Conservation (phyloP, 257 asterid species). For the Salvia hispanica region DNA sequence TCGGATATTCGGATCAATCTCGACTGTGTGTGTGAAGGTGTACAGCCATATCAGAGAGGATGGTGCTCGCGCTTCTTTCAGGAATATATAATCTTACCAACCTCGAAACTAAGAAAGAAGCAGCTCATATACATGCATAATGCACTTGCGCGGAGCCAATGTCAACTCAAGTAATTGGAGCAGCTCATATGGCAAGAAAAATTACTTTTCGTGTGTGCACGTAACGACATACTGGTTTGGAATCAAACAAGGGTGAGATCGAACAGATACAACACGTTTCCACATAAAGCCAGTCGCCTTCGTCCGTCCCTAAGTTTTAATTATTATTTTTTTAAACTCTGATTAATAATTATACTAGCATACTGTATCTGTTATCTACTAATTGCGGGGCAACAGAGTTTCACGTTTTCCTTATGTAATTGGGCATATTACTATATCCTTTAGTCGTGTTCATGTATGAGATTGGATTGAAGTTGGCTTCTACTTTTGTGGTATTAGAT, state of each 20-base stretch:
- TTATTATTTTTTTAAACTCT: too few species aligned
- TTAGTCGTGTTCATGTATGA: too few species aligned
- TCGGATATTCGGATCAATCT: constrained; percentile 75
- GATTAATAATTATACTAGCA: too few species aligned
- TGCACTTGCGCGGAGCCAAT: not conserved
- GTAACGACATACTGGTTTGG: constrained; percentile 59
- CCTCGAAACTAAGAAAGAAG: not conserved
- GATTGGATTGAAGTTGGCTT: too few species aligned
- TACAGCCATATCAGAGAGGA: constrained; percentile 54
- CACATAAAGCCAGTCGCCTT: constrained; percentile 88
- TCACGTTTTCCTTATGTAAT: too few species aligned
- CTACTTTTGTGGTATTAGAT: too few species aligned
- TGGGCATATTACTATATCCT: too few species aligned
- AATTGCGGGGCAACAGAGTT: too few species aligned
- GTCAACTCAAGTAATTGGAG: not conserved
- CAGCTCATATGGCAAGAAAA: too few species aligned
- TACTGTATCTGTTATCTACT: too few species aligned
- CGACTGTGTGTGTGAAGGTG: constrained; percentile 47
- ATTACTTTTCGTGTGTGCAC: too few species aligned
- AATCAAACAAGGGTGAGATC: constrained; percentile 55
- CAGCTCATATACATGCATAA: not conserved
- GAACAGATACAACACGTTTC: constrained; percentile 76
- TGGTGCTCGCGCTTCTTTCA: constrained; percentile 30
- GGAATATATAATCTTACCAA: not conserved
- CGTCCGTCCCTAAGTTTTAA: constrained; percentile 49